phyloP scores from a whole-genome alignment of 176 grass and related monocot genomes.

The Luzula sylvatica region DNA sequence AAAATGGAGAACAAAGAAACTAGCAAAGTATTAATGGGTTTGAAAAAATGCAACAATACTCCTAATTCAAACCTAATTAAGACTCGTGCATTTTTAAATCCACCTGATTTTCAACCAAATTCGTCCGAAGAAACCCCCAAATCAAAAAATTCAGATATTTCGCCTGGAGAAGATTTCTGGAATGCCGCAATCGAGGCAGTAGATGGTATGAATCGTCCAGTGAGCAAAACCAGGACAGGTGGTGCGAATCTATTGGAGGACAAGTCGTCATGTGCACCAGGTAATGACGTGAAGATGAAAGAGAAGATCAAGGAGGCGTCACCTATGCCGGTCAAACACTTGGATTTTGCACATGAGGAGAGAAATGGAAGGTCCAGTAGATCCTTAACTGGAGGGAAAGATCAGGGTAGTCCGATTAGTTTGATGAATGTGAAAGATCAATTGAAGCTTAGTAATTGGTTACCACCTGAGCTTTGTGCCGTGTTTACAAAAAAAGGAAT shows the following conservation, averaged over 20 bases:
- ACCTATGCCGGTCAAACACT: constrained; percentile 75
- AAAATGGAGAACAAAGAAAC: constrained; percentile 32
- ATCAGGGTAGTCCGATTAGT: constrained; percentile 45
- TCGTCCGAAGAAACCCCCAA: constrained; percentile 42
- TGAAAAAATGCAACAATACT: constrained; percentile 70
- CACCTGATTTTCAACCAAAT: not conserved
- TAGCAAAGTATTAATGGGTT: constrained; percentile 12
- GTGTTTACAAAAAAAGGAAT: constrained; percentile 86
- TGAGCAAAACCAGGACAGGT: constrained; percentile 7
- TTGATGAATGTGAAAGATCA: constrained; percentile 47
- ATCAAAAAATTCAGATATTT: constrained; percentile 59
- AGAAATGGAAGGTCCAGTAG: not conserved
- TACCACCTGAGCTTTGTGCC: constrained; percentile 62
- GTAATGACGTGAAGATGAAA: constrained; percentile 36
- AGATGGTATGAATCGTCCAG: constrained; percentile 42
- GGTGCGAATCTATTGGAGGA: constrained; percentile 37
- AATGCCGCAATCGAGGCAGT: constrained; percentile 71
- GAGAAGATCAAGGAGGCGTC: constrained; percentile 36
- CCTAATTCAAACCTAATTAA: constrained; percentile 38
- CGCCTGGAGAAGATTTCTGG: constrained; percentile 94
- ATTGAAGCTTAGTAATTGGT: constrained; percentile 69
- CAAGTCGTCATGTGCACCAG: constrained; percentile 51
- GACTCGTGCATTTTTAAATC: constrained; percentile 21
- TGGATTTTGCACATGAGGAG: constrained; percentile 76
- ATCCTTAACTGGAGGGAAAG: constrained; percentile 28